Evolutionary conservation across 1,139 yeast genomes (phyloP).

Genomic region (Suhomyces terraborum): DNA sequence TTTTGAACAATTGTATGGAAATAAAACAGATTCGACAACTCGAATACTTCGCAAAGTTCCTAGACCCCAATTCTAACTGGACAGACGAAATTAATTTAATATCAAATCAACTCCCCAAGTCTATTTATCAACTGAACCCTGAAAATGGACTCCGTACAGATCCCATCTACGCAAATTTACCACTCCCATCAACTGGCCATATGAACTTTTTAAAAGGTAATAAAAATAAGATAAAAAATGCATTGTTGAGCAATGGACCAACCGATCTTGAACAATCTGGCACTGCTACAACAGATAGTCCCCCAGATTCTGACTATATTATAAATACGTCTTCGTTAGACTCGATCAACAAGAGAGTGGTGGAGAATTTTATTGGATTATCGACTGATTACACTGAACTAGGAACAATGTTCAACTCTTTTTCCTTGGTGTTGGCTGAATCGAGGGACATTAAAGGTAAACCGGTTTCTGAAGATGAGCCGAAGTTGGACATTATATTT

Average conservation of each 20-base stretch:
- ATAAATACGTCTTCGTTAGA: conserved; percentile 54
- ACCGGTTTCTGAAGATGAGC: conserved; percentile 26
- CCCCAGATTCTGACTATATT: conserved; percentile 18
- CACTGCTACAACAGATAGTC: conserved; percentile 3
- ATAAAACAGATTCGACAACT: conserved; percentile 59
- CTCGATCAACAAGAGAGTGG: conserved; percentile 63
- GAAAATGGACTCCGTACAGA: conserved; percentile 54
- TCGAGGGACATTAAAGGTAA: conserved; percentile 24
- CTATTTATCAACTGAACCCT: conserved; percentile 55
- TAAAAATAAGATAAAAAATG: conserved; percentile 30
- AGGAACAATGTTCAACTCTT: conserved; percentile 71
- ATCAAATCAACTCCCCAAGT: conserved; percentile 43
- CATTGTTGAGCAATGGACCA: conserved; percentile 21
- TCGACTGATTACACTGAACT: conserved; percentile 69
- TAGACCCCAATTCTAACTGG: conserved; percentile 88
- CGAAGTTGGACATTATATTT: conserved; percentile 42
- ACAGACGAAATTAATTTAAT: conserved; percentile 48
- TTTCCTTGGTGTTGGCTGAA: conserved; percentile 63
- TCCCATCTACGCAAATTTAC: conserved; percentile 64
- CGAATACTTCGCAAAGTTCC: conserved; percentile 69
- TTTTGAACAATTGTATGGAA: conserved; percentile 72
- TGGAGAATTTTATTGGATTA: conserved; percentile 63
- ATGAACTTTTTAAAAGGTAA: conserved; percentile 42
- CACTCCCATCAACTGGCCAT: conserved; percentile 53
- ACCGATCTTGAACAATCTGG: conserved; percentile 1